These are phyloP conservation scores for Pholiota conissans DNA, from an alignment of 768 basidiomycete species.

Conservation along the genomic window DNA sequence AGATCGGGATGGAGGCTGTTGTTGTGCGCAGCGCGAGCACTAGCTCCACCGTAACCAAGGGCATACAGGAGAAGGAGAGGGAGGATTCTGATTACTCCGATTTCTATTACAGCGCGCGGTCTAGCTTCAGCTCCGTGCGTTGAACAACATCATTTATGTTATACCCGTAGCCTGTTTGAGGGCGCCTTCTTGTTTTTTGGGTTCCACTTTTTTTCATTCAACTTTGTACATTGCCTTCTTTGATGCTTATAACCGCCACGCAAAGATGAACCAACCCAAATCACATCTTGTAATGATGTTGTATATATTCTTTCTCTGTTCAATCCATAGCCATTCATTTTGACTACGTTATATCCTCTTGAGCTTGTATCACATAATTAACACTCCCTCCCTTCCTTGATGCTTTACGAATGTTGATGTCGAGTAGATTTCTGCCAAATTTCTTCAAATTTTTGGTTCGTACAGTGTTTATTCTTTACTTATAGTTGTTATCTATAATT, in stretches of 20 bases:
- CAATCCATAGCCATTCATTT: background rate
- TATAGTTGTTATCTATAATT: background rate
- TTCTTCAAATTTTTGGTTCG: background rate
- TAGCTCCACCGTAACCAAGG: too few species aligned
- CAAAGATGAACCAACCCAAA: too few species aligned
- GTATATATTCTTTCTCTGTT: background rate
- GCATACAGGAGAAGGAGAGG: slow-evolving; percentile 1
- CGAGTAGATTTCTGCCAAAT: too few species aligned
- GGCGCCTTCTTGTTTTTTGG: background rate
- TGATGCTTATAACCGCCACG: background rate
- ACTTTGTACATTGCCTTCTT: background rate
- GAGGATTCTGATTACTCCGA: slow-evolving; percentile 20
- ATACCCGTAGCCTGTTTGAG: background rate
- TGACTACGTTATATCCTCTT: background rate
- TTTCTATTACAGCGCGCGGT: slow-evolving; percentile 25
- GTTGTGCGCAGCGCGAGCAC: background rate
- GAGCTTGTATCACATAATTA: background rate
- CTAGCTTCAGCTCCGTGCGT: slow-evolving; percentile 20
- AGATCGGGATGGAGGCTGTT: slow-evolving; percentile 7
- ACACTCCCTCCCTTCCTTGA: background rate
- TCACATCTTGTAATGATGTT: background rate
- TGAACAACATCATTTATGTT: background rate
- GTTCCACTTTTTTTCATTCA: background rate
- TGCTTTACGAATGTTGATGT: background rate
- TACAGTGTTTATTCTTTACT: background rate